phyloP scores from a whole-genome alignment of 2,329 filamentous ascomycete species.

The Magnaporthiopsis incrustans region DNA sequence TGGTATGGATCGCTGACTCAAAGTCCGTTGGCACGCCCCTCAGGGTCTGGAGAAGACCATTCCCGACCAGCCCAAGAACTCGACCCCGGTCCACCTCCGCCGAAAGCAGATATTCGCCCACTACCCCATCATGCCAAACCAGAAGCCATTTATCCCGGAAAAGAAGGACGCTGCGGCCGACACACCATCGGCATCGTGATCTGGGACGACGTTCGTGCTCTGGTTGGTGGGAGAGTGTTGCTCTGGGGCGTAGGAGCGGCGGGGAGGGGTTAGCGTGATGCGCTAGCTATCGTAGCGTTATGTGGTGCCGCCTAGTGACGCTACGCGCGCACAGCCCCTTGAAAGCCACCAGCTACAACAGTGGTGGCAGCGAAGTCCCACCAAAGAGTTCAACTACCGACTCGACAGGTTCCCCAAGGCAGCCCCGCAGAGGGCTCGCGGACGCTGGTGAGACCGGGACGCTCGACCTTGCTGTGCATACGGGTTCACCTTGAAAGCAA shows the following conservation, averaged over 20 bases:
- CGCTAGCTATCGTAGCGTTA: no score
- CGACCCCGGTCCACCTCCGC: conserved; percentile 67
- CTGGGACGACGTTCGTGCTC: neutral
- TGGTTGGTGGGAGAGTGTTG: neutral
- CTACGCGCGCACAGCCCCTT: no score
- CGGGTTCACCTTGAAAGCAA: neutral
- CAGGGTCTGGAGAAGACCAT: conserved; percentile 78
- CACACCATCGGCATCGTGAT: neutral
- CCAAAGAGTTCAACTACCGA: neutral
- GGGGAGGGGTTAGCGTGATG: no score
- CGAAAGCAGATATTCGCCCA: conserved; percentile 55
- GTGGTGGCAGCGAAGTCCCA: no score
- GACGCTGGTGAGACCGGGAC: no score
- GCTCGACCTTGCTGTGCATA: neutral
- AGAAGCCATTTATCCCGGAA: conserved; percentile 21
- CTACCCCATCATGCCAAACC: conserved; percentile 18
- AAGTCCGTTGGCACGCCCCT: neutral
- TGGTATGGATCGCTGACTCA: neutral
- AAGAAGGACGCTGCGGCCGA: conserved; percentile 12
- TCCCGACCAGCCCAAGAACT: conserved; percentile 62
- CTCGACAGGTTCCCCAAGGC: no score
- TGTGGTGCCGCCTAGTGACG: no score
- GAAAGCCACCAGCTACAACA: no score
- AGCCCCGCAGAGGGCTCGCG: no score
- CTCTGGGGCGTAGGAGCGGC: neutral